Evolutionary conservation across 169 alveolate genomes (phyloP), one percentile per base, ranked within the genome.

Genomic region (Plasmodium berghei): DNA sequence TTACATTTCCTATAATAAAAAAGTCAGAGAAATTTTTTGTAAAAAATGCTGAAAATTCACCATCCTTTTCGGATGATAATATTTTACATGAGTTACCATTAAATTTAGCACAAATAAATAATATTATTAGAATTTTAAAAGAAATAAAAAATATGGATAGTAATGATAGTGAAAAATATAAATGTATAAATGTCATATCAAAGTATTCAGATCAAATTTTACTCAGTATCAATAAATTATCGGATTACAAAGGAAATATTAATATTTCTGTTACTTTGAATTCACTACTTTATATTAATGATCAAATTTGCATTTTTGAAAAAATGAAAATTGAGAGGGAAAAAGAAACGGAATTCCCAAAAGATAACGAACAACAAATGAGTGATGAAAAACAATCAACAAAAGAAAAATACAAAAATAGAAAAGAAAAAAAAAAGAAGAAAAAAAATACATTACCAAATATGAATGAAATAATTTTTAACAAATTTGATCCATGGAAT

Each of bases 401-500:
- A 69, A 63, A 20, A n/a, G 63, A 85, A 48, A 61, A 16, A 20
- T 58, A 86, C 40, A 73, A 63, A 18, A 86, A 86, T 14, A 86
- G 72, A 24, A 86, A 86, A 55, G 72, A 70, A 14, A 72, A 54
- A 16, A 86, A 56, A 67, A 80, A 80, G 48, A 80, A 80, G 49
- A 69, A 86, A 40, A 86, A 16, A 24, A n/a, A 20, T 10, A 14
- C 42, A 22, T 20, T 12, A 48, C 18, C 56, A 2, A 70, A 86
- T 86, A 59, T 86, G 5, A 70, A 72, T 56, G 87, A 86, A 40
- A 86, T 86, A 9, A 86, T 86, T 52, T 86, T 86, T 86, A 86
- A 72, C 61, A 86, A 69, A 55, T 86, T 48, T 64, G 91, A 86
- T 66, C 91, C 91, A 52, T 86, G 91, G 91, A 86, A 86, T 45